Evolutionary conservation across 768 basidiomycete genomes (phyloP).

Genomic region (Guyanaporus albipodus): DNA sequence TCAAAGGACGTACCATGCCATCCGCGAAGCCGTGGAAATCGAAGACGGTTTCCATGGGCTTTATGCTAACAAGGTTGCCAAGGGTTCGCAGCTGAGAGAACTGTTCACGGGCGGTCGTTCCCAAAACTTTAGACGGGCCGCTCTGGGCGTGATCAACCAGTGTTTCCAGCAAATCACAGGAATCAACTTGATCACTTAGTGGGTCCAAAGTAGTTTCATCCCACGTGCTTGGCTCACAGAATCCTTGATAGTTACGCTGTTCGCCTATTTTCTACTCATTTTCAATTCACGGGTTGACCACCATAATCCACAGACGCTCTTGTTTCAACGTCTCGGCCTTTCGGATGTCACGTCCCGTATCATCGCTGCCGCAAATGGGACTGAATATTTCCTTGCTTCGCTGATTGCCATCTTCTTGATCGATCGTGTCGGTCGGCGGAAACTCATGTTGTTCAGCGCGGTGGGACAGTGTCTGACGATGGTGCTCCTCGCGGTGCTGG

Average conservation of each 20-base stretch:
- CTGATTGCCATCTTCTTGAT: constrained; percentile 68
- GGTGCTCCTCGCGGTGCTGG: constrained; percentile 55
- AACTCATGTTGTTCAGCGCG: constrained; percentile 68
- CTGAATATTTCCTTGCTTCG: constrained; percentile 70
- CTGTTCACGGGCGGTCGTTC: constrained; percentile 51
- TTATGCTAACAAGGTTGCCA: neutral
- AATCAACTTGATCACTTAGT: constrained; percentile 65
- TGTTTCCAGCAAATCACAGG: constrained; percentile 70
- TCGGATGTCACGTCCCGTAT: constrained; percentile 55
- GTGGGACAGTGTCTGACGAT: constrained; percentile 55
- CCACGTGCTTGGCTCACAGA: constrained; percentile 17
- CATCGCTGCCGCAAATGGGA: constrained; percentile 63
- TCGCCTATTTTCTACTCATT: constrained; percentile 5
- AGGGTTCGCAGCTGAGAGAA: constrained; percentile 39
- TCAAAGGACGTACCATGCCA: constrained; percentile 49
- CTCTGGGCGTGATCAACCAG: constrained; percentile 54
- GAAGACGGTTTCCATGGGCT: constrained; percentile 28
- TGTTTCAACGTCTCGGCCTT: constrained; percentile 58
- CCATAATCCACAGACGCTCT: constrained; percentile 36
- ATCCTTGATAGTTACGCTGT: constrained; percentile 29
- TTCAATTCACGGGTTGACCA: neutral
- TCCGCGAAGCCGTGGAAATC: constrained; percentile 47
- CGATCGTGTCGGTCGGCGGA: constrained; percentile 69
- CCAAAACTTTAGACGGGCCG: constrained; percentile 59
- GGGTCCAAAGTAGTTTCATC: constrained; percentile 26